These are phyloP conservation scores for Esteya vermicola DNA, from an alignment of 2,329 filamentous ascomycete genomes.

Conservation along the genomic window DNA sequence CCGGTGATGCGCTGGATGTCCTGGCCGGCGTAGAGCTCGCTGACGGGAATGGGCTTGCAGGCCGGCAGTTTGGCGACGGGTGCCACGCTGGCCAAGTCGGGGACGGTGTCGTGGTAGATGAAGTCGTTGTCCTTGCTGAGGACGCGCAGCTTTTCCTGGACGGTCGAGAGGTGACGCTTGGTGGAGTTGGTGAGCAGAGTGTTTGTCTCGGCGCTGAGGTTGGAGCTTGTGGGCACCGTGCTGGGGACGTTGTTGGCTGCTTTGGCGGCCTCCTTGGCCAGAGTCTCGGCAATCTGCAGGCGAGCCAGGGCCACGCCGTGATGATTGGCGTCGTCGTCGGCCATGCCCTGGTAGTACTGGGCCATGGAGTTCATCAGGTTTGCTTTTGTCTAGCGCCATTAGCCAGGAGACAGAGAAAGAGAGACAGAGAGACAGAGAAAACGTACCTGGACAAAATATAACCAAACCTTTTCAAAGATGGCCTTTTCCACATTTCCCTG, in stretches of 20 bases:
- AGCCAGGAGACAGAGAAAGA: slow-evolving; percentile 4
- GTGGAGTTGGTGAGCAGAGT: slow-evolving; percentile 62
- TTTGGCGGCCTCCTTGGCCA: slow-evolving; percentile 65
- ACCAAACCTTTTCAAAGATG: slow-evolving; percentile 90
- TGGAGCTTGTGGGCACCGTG: slow-evolving; percentile 65
- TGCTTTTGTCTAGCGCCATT: slow-evolving; percentile 49
- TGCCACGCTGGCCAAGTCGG: slow-evolving; percentile 67
- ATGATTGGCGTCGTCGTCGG: slow-evolving; percentile 77
- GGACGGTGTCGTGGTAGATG: slow-evolving; percentile 90
- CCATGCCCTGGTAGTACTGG: slow-evolving; percentile 84
- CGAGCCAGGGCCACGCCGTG: slow-evolving; percentile 77
- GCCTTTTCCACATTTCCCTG: slow-evolving; percentile 86
- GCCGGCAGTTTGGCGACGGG: slow-evolving; percentile 83
- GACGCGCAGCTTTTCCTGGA: slow-evolving; percentile 67
- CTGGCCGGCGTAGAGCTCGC: slow-evolving; percentile 90
- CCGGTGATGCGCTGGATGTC: slow-evolving; percentile 96
- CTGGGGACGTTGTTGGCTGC: slow-evolving; percentile 68
- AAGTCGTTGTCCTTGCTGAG: slow-evolving; percentile 91
- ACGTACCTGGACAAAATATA: slow-evolving; percentile 62
- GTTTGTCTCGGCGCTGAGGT: slow-evolving; percentile 70
- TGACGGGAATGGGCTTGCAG: slow-evolving; percentile 92
- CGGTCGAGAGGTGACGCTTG: slow-evolving; percentile 64
- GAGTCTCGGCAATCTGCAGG: slow-evolving; percentile 64
- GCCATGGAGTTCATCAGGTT: slow-evolving; percentile 73
- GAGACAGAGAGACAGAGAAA: background rate